A percentile compares a stretch with the other conserved stretches of the same genome.
These are phyloP conservation scores for Elsinoe batatas DNA, from an alignment of 2,329 filamentous ascomycete genomes.

Conservation along the genomic window DNA sequence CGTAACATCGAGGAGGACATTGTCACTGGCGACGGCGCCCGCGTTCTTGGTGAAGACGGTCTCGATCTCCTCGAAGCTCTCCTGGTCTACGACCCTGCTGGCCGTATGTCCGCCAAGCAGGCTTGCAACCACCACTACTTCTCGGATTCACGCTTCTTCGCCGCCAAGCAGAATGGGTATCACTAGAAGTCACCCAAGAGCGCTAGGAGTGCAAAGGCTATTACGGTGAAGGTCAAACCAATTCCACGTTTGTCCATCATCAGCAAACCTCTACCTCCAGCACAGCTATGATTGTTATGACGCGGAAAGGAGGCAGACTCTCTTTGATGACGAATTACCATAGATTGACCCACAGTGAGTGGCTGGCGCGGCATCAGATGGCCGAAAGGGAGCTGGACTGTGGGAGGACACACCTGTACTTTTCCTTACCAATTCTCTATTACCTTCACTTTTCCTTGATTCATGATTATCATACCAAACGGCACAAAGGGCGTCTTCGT, in stretches of 20 bases:
- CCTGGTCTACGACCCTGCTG: conserved; percentile 78
- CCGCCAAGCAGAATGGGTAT: conserved; percentile 19
- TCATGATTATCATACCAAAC: conserved; percentile 8
- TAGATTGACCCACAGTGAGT: conserved; percentile 1
- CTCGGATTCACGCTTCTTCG: conserved; percentile 17
- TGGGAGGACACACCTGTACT: neutral
- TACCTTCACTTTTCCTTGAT: neutral
- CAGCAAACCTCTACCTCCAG: neutral
- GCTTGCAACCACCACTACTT: conserved; percentile 81
- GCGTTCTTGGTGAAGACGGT: conserved; percentile 56
- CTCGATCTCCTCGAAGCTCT: conserved; percentile 60
- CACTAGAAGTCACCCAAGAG: conserved; percentile 15
- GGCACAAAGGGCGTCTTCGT: conserved; percentile 4
- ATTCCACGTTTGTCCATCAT: neutral
- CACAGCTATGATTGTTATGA: conserved; percentile 12
- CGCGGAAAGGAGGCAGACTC: neutral
- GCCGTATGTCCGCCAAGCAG: conserved; percentile 81
- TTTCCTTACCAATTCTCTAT: neutral
- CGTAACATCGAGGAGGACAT: conserved; percentile 57
- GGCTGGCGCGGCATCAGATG: neutral
- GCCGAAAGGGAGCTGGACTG: neutral
- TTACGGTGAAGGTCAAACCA: neutral
- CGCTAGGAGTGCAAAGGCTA: neutral
- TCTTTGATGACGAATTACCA: conserved; percentile 1
- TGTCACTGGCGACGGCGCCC: conserved; percentile 47